Evolutionary conservation across 495 filamentous ascomycete genomes (phyloP).

Genomic region (Penicillium alfredii): DNA sequence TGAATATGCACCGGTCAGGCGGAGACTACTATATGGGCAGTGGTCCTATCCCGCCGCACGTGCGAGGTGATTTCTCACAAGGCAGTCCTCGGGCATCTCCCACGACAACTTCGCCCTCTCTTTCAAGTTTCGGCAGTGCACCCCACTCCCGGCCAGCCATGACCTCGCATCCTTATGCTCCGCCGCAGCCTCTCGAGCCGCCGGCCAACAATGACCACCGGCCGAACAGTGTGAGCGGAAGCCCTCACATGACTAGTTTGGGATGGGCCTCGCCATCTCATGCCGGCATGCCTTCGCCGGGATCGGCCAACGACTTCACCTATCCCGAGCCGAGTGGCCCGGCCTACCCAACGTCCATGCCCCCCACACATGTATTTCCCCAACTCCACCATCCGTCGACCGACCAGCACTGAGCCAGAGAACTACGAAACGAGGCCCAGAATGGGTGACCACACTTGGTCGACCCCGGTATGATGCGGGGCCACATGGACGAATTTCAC

Average conservation of each 20-base stretch:
- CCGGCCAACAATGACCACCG: slow-evolving; percentile 70
- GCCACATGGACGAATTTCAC: slow-evolving; percentile 1
- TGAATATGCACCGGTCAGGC: slow-evolving; percentile 63
- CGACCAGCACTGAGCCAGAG: slow-evolving; percentile 65
- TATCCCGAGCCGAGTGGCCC: slow-evolving; percentile 65
- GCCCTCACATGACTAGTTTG: slow-evolving; percentile 65
- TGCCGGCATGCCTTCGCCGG: slow-evolving; percentile 57
- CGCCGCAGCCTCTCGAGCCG: slow-evolving; percentile 83
- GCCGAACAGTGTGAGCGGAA: slow-evolving; percentile 59
- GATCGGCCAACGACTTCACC: slow-evolving; percentile 57
- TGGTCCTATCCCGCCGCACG: slow-evolving; percentile 73
- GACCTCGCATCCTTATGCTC: slow-evolving; percentile 86
- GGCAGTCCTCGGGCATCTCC: slow-evolving; percentile 66
- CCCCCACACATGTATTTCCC: slow-evolving; percentile 61
- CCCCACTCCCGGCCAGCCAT: slow-evolving; percentile 55
- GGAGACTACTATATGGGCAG: slow-evolving; percentile 62
- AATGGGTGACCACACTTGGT: slow-evolving; percentile 37
- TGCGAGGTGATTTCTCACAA: slow-evolving; percentile 73
- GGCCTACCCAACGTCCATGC: slow-evolving; percentile 47
- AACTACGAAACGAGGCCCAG: slow-evolving; percentile 58
- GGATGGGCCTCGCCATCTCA: slow-evolving; percentile 72
- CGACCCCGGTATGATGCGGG: slow-evolving; percentile 34
- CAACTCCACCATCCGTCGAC: slow-evolving; percentile 57
- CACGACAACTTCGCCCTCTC: slow-evolving; percentile 52
- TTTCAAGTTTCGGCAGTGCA: slow-evolving; percentile 51